A percentile compares a stretch with the other conserved stretches of the same genome.
Evolutionary conservation across 306 rosid species (phyloP).

Genomic region (Cyclanthera cordifolia): DNA sequence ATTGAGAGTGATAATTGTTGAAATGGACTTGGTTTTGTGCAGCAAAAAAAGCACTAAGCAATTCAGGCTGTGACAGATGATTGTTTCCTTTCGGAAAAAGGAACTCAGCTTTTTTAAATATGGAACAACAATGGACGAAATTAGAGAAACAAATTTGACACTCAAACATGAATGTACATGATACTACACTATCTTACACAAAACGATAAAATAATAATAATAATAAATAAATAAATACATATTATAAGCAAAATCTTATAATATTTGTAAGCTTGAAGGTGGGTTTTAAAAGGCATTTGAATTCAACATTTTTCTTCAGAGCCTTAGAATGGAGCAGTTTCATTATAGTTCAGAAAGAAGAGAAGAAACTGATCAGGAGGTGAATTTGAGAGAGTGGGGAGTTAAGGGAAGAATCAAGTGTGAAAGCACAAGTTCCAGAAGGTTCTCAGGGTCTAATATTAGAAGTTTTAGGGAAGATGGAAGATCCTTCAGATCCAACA

Average conservation of each 20-base stretch:
- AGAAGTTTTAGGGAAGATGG: conserved; percentile 76
- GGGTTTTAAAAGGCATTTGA: background rate
- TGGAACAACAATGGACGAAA: background rate
- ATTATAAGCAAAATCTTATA: too few species aligned
- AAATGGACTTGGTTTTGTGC: conserved; percentile 7
- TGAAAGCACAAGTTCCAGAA: conserved; percentile 55
- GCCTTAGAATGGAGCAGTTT: conserved; percentile 32
- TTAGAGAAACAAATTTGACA: background rate
- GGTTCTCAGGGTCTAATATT: conserved; percentile 70
- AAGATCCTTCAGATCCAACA: conserved; percentile 68
- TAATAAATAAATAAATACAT: background rate
- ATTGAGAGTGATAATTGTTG: conserved; percentile 9
- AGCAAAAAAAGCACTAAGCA: background rate
- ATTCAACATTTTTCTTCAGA: background rate
- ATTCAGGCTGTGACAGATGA: background rate
- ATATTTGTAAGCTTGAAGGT: background rate
- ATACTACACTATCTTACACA: background rate
- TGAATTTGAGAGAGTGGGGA: conserved; percentile 55
- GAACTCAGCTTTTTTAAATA: background rate
- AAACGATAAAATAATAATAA: background rate
- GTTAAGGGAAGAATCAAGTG: conserved; percentile 36
- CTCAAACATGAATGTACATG: background rate
- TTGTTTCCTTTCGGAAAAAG: conserved; percentile 1
- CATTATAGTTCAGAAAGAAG: conserved; percentile 28
- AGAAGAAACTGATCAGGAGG: conserved; percentile 53